These are phyloP conservation scores for Penicillium daleae DNA, from an alignment of 495 filamentous ascomycete species.

Conservation along the genomic window DNA sequence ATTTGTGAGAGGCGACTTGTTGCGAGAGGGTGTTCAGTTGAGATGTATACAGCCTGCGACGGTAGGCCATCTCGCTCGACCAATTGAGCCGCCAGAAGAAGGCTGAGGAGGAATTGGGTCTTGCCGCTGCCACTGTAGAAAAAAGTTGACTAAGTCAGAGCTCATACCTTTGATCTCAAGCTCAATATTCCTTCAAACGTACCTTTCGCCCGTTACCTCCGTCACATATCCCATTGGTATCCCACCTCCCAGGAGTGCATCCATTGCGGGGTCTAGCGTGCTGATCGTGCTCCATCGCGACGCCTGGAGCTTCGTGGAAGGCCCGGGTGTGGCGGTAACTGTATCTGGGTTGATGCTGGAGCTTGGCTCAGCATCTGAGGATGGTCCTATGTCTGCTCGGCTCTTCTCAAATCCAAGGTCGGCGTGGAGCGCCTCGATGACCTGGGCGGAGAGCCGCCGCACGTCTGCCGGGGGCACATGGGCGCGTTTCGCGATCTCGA, in stretches of 20 bases:
- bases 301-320: slow-evolving; percentile 36
- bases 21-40: slow-evolving; percentile 85
- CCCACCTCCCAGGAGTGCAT: slow-evolving; percentile 81
- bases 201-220: slow-evolving; percentile 92
- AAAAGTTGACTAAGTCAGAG: slow-evolving; percentile 25
- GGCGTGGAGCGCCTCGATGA: slow-evolving; percentile 67
- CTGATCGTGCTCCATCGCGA: slow-evolving; percentile 68
- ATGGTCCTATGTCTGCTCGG: slow-evolving; percentile 17
- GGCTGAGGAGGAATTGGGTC: slow-evolving; percentile 89
- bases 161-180: not conserved
- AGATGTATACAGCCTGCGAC: slow-evolving; percentile 82
- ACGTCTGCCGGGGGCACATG: slow-evolving; percentile 80
- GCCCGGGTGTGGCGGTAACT: slow-evolving; percentile 18
- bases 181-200: slow-evolving; percentile 12
- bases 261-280: slow-evolving; percentile 75
- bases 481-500: slow-evolving; percentile 85
- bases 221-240: slow-evolving; percentile 81
- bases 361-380: slow-evolving; percentile 20
- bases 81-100: slow-evolving; percentile 82
- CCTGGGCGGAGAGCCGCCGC: slow-evolving; percentile 64
- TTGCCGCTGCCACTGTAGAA: slow-evolving; percentile 80
- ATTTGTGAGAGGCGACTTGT: slow-evolving; percentile 82
- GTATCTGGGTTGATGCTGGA: slow-evolving; percentile 33
- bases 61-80: slow-evolving; percentile 70
- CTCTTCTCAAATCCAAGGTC: slow-evolving; percentile 57